Evolutionary conservation across 2,329 filamentous ascomycete species (phyloP).

Genomic region (Harringtonia aguacate): DNA sequence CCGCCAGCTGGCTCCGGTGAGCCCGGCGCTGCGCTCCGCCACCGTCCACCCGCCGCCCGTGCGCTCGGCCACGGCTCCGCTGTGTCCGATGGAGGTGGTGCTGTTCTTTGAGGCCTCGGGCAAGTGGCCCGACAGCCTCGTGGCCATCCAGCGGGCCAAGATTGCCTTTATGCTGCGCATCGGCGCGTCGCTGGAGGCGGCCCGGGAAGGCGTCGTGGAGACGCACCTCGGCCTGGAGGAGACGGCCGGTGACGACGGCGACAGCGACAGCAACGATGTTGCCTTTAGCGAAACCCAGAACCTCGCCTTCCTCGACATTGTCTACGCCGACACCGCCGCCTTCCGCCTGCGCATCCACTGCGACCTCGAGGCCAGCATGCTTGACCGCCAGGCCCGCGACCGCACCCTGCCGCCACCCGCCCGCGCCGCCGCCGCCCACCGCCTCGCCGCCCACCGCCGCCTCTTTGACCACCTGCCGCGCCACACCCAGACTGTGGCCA

Average conservation of each 20-base stretch:
- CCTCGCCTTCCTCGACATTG: conserved; percentile 70
- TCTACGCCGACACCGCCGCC: conserved; percentile 58
- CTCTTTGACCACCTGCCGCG: conserved; percentile 62
- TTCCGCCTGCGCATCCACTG: conserved; percentile 85
- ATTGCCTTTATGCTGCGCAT: conserved; percentile 78
- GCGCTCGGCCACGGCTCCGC: conserved; percentile 30
- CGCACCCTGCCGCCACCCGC: conserved; percentile 53
- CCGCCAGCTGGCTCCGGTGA: conserved; percentile 65
- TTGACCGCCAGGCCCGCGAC: conserved; percentile 70
- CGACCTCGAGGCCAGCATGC: conserved; percentile 71
- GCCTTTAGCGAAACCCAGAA: conserved; percentile 64
- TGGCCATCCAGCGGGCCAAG: conserved; percentile 88
- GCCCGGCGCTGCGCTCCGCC: conserved; percentile 63
- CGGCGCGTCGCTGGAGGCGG: conserved; percentile 55
- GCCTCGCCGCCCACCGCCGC: conserved; percentile 61
- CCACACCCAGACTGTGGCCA: conserved; percentile 72
- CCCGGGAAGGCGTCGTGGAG: conserved; percentile 37
- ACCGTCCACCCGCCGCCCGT: conserved; percentile 45
- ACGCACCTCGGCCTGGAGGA: conserved; percentile 77
- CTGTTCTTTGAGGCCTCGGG: conserved; percentile 89
- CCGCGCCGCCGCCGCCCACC: conserved; percentile 58
- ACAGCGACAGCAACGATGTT: conserved; percentile 69
- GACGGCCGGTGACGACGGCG: conserved; percentile 53
- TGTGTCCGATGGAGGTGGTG: conserved; percentile 61
- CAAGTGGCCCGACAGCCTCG: conserved; percentile 86